These are phyloP conservation scores for Potentilla sterilis DNA, from an alignment of 306 rosid species.

Conservation along the genomic window DNA sequence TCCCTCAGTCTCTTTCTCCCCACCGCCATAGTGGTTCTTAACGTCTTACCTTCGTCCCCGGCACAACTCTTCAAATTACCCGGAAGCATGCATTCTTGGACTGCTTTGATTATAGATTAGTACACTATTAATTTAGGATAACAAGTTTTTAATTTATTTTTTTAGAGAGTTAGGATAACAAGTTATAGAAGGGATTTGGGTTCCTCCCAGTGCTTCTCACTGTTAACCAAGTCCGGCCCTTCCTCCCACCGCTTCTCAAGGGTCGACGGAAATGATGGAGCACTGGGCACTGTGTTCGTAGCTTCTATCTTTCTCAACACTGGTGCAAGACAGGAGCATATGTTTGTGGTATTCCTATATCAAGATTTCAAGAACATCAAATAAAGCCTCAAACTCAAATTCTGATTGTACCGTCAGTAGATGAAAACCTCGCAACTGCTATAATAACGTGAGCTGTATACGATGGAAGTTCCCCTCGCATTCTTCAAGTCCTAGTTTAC, in stretches of 20 bases:
- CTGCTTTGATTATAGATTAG: background rate
- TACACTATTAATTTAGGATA: background rate
- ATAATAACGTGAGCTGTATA: no score
- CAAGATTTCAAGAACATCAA: background rate
- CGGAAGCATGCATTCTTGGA: background rate
- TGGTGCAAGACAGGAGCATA: background rate
- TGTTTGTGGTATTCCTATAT: background rate
- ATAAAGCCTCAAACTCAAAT: background rate
- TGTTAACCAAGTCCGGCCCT: background rate
- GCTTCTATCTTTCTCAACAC: background rate
- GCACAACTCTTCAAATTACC: background rate
- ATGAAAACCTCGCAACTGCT: no score
- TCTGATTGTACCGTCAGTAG: background rate
- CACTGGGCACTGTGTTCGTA: no score
- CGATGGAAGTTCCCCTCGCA: no score
- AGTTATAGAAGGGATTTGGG: background rate
- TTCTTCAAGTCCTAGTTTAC: no score
- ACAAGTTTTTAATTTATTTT: no score
- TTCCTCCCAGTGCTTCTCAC: background rate
- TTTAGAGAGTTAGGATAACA: background rate
- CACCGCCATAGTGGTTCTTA: background rate
- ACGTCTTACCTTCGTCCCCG: no score
- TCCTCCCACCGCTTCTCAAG: no score
- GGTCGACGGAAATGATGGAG: no score
- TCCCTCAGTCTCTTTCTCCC: no score